phyloP scores from a whole-genome alignment of 225 moss, liverwort and hornwort species.

The Bryoerythrophyllum caledonicum region DNA sequence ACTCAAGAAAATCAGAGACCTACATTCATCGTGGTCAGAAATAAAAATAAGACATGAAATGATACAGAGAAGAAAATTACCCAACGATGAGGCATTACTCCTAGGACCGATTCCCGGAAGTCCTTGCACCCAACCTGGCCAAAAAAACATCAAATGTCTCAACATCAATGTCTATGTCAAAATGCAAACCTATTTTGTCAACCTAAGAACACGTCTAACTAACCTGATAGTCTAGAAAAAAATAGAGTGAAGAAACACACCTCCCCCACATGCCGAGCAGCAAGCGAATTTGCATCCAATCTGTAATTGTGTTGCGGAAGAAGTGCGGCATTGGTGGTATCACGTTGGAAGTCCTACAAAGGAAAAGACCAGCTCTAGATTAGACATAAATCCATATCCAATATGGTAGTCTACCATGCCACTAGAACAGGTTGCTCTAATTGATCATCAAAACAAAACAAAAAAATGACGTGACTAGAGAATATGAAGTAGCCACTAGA shows the following conservation, averaged over 20 bases:
- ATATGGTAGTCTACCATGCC: background rate
- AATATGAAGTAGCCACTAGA: background rate
- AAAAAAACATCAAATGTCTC: slow-evolving; percentile 9
- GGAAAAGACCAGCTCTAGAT: background rate
- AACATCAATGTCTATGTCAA: background rate
- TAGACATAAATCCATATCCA: background rate
- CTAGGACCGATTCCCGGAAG: slow-evolving; percentile 82
- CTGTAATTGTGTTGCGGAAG: slow-evolving; percentile 91
- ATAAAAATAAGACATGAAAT: slow-evolving; percentile 9
- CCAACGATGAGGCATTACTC: slow-evolving; percentile 96
- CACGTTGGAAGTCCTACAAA: slow-evolving; percentile 73
- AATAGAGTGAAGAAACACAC: slow-evolving; percentile 33
- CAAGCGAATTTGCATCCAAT: slow-evolving; percentile 78
- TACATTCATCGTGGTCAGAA: slow-evolving; percentile 3
- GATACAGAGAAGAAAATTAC: slow-evolving; percentile 38
- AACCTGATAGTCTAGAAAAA: slow-evolving; percentile 6
- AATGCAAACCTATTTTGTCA: background rate
- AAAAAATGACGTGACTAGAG: background rate
- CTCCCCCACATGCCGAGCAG: slow-evolving; percentile 61
- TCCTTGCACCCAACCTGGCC: slow-evolving; percentile 86
- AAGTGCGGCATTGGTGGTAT: slow-evolving; percentile 37
- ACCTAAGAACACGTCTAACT: background rate
- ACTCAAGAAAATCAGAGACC: slow-evolving; percentile 13
- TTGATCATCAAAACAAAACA: background rate
- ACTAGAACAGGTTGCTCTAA: background rate